Evolutionary conservation across 805 yeast genomes (phyloP).

Genomic region (Starmerella bombicola): DNA sequence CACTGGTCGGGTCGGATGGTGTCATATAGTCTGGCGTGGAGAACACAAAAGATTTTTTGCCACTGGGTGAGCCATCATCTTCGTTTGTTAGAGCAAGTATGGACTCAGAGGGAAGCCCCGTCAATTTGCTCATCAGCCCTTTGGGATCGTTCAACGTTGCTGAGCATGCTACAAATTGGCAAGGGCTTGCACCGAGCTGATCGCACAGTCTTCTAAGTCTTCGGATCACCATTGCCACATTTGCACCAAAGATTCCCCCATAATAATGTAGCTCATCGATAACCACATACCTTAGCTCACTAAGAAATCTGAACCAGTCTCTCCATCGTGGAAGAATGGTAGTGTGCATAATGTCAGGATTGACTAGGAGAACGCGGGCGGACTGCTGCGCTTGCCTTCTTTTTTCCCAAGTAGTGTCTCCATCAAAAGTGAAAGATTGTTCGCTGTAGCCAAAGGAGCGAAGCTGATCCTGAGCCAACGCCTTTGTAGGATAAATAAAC

Average conservation of each 20-base stretch:
- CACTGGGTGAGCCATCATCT: slow-evolving; percentile 79
- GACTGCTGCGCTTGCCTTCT: slow-evolving; percentile 44
- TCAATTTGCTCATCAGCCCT: slow-evolving; percentile 57
- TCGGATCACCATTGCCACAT: slow-evolving; percentile 76
- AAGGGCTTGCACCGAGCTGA: slow-evolving; percentile 38
- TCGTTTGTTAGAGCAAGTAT: slow-evolving; percentile 23
- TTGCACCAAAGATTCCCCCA: slow-evolving; percentile 83
- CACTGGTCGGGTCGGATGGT: slow-evolving; percentile 42
- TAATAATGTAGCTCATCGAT: slow-evolving; percentile 81
- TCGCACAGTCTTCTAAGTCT: slow-evolving; percentile 57
- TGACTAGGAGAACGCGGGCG: slow-evolving; percentile 77
- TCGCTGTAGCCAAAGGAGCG: slow-evolving; percentile 48
- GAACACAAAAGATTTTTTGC: slow-evolving; percentile 57
- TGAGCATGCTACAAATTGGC: slow-evolving; percentile 77
- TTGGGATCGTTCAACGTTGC: slow-evolving; percentile 77
- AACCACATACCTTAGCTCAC: slow-evolving; percentile 55
- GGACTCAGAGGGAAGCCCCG: slow-evolving; percentile 39
- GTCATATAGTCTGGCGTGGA: slow-evolving; percentile 77
- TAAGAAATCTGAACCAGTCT: slow-evolving; percentile 59
- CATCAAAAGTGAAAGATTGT: slow-evolving; percentile 63
- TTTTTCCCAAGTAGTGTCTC: slow-evolving; percentile 61
- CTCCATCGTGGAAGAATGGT: slow-evolving; percentile 69
- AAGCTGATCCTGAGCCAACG: slow-evolving; percentile 92
- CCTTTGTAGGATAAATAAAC: slow-evolving; percentile 92
- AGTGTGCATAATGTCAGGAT: slow-evolving; percentile 88